phyloP scores from a whole-genome alignment of 306 rosid species.

The Trichosanthes truncata region DNA sequence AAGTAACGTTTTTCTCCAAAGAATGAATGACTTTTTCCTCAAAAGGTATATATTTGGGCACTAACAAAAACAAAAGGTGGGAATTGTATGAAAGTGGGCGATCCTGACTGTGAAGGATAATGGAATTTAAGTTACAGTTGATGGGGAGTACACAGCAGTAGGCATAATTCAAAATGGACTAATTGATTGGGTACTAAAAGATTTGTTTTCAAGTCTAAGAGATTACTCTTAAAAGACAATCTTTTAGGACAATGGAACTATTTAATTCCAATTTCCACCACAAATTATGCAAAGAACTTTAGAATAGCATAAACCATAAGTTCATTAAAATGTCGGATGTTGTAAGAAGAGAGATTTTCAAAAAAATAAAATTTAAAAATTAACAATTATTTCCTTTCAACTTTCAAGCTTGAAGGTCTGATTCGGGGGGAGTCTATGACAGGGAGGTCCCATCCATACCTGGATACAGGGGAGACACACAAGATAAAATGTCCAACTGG shows the following conservation, averaged over 20 bases:
- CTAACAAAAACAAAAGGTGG: background rate
- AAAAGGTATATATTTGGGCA: slow-evolving; percentile 2
- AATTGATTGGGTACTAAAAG: background rate
- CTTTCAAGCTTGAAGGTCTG: background rate
- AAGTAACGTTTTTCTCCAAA: background rate
- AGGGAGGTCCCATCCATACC: slow-evolving; percentile 1
- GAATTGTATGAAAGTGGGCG: slow-evolving; percentile 6
- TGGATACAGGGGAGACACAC: background rate
- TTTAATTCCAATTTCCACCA: background rate
- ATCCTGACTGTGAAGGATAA: background rate
- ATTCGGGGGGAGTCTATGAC: slow-evolving; percentile 1
- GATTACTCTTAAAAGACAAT: background rate
- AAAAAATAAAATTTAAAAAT: slow-evolving; percentile 6
- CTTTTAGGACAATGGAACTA: background rate
- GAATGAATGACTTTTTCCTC: background rate
- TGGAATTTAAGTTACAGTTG: background rate
- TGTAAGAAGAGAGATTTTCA: background rate
- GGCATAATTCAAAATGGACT: background rate
- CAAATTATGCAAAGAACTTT: background rate
- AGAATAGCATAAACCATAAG: background rate
- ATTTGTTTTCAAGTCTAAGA: background rate
- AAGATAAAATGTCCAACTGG: background rate
- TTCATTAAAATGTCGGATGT: background rate
- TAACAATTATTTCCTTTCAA: background rate
- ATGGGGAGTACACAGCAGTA: background rate